Conservation (phyloP, 78 protist species). For the Tieghemostelium lacteum region DNA sequence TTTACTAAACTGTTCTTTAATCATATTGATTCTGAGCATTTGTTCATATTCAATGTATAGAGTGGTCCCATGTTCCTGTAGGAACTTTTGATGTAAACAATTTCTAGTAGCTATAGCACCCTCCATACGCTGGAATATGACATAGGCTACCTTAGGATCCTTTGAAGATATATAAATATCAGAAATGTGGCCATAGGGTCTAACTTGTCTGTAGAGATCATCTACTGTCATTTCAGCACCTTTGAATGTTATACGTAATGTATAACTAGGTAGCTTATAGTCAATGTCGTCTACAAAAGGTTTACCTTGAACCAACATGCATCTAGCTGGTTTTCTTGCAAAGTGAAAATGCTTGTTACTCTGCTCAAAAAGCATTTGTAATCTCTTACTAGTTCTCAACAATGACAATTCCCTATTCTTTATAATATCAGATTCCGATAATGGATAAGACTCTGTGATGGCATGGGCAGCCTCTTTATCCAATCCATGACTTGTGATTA, state of each 20-base stretch:
- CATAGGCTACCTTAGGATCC: constrained; percentile 40
- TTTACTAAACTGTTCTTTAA: constrained; percentile 62
- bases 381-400: too few relatives aligned
- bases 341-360: constrained; percentile 57
- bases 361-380: not conserved
- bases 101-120: constrained; percentile 73
- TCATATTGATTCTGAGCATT: constrained; percentile 44
- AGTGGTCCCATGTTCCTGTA: constrained; percentile 55
- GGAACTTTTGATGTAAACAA: constrained; percentile 64
- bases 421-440: not conserved
- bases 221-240: constrained; percentile 63
- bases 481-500: not conserved
- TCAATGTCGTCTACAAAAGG: constrained; percentile 72
- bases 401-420: too few relatives aligned
- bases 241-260: constrained; percentile 22
- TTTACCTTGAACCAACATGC: constrained; percentile 33
- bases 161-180: constrained; percentile 2
- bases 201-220: constrained; percentile 39
- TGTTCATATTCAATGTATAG: constrained; percentile 46
- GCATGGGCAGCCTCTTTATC: not conserved
- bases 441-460: not conserved
- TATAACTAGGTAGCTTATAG: constrained; percentile 2
- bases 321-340: constrained; percentile 35
- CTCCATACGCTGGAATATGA: constrained; percentile 58
- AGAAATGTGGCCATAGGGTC: constrained; percentile 69